A percentile compares a stretch with the other conserved stretches of the same genome.
Conservation (phyloP, 2,329 filamentous ascomycete species). For the Rutstroemia sp. region DNA sequence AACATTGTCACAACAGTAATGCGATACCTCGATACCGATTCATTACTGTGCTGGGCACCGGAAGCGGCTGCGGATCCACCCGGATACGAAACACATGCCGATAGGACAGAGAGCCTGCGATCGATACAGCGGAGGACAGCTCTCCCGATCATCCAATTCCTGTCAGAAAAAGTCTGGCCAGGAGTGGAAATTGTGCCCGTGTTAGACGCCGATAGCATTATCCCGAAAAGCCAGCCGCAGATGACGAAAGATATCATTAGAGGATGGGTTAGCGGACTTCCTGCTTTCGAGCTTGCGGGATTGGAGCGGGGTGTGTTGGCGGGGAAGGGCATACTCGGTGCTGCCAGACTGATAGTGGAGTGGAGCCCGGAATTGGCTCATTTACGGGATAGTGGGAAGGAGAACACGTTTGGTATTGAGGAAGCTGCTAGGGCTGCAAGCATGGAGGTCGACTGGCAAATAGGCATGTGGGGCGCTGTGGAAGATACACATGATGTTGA, state of each 20-base stretch:
- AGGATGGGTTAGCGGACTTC: conserved; percentile 68
- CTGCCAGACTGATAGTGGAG: conserved; percentile 69
- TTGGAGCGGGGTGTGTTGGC: conserved; percentile 78
- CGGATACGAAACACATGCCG: conserved; percentile 36
- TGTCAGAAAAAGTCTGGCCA: conserved; percentile 73
- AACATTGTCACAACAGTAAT: conserved; percentile 63
- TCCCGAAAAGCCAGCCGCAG: conserved; percentile 66
- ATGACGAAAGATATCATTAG: conserved; percentile 70
- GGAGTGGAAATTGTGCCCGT: conserved; percentile 72
- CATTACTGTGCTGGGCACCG: conserved; percentile 82
- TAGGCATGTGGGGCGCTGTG: conserved; percentile 86
- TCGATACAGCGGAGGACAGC: conserved; percentile 65
- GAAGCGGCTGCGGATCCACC: conserved; percentile 42
- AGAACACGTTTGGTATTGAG: conserved; percentile 63
- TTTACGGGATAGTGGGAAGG: conserved; percentile 32
- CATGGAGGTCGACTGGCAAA: conserved; percentile 87
- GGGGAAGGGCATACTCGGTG: conserved; percentile 78
- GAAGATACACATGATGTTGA: conserved; percentile 96
- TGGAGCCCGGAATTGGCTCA: conserved; percentile 72
- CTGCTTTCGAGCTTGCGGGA: conserved; percentile 75
- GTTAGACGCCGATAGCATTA: conserved; percentile 70
- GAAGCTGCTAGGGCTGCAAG: conserved; percentile 72
- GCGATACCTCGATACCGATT: conserved; percentile 87
- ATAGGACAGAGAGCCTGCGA: conserved; percentile 51
- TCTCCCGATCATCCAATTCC: conserved; percentile 61